phyloP scores from a whole-genome alignment of 2,329 filamentous ascomycete species.

The Myotisia sp. region DNA sequence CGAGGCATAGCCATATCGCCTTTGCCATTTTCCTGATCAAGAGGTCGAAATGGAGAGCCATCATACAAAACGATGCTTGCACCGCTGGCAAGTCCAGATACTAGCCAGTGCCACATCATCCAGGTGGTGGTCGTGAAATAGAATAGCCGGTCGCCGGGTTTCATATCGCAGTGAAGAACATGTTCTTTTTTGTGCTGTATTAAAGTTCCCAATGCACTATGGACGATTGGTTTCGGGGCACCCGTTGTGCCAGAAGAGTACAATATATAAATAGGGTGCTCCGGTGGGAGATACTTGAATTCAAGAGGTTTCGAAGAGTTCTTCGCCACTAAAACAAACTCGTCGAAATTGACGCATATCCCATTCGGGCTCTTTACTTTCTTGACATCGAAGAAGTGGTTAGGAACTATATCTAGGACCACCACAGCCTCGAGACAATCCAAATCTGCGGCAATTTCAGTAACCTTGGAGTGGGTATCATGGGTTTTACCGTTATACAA shows the following conservation, averaged over 20 bases:
- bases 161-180: slow-evolving; percentile 69
- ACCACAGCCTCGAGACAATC: slow-evolving; percentile 55
- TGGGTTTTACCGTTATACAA: slow-evolving; percentile 87
- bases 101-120: slow-evolving; percentile 99
- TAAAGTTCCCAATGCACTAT: slow-evolving; percentile 76
- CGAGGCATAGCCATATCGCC: slow-evolving; percentile 69
- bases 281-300: slow-evolving; percentile 67
- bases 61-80: slow-evolving; percentile 79
- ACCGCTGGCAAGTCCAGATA: slow-evolving; percentile 71
- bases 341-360: slow-evolving; percentile 27
- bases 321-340: slow-evolving; percentile 34
- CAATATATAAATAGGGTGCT: slow-evolving; percentile 84
- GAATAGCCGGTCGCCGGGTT: slow-evolving; percentile 58
- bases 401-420: slow-evolving; percentile 53
- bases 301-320: slow-evolving; percentile 28
- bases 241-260: slow-evolving; percentile 87
- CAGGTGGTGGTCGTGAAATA: slow-evolving; percentile 93
- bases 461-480: slow-evolving; percentile 62
- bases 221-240: slow-evolving; percentile 82
- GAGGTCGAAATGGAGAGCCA: slow-evolving; percentile 73
- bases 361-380: slow-evolving; percentile 24
- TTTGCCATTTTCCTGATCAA: slow-evolving; percentile 39
- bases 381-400: slow-evolving; percentile 23
- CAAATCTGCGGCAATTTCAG: slow-evolving; percentile 57
- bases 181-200: slow-evolving; percentile 98